phyloP scores from a whole-genome alignment of 225 moss, liverwort and hornwort species.

The Marchantia paleacea region DNA sequence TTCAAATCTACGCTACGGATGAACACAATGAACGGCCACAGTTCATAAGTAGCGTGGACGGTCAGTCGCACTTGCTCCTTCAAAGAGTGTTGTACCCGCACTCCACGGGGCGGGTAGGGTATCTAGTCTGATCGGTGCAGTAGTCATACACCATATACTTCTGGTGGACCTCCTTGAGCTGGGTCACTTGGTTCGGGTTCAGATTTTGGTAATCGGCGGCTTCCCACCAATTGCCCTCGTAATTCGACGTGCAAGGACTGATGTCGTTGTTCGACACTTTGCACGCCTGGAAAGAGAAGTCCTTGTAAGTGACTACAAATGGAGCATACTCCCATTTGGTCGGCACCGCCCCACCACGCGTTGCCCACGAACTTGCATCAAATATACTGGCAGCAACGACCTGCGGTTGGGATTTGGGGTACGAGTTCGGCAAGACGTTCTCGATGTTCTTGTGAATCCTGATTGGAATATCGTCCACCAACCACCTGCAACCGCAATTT shows the following conservation, averaged over 20 bases:
- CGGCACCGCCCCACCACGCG: constrained; percentile 31
- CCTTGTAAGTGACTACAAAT: constrained; percentile 19
- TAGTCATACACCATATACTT: constrained; percentile 41
- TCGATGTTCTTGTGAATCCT: constrained; percentile 28
- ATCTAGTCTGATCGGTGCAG: constrained; percentile 14
- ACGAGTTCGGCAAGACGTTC: not conserved
- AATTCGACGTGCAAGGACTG: constrained; percentile 16
- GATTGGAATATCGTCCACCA: constrained; percentile 18
- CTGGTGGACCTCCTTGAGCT: constrained; percentile 26
- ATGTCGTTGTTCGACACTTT: not conserved
- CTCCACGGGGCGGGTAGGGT: not conserved
- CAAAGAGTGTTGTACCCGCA: constrained; percentile 7
- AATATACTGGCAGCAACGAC: constrained; percentile 22
- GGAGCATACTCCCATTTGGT: constrained; percentile 33
- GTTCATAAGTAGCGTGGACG: no score
- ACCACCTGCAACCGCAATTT: constrained; percentile 21
- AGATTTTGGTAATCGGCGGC: constrained; percentile 14
- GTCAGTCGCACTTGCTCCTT: not conserved
- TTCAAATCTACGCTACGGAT: no score
- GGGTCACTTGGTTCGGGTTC: not conserved
- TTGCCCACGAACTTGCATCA: constrained; percentile 44
- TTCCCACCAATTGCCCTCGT: constrained; percentile 30
- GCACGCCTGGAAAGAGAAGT: constrained; percentile 30
- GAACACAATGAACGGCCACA: no score
- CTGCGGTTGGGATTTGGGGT: constrained; percentile 22